Evolutionary conservation across 176 grass and related monocot species (phyloP).

Genomic region (Poa pratensis): DNA sequence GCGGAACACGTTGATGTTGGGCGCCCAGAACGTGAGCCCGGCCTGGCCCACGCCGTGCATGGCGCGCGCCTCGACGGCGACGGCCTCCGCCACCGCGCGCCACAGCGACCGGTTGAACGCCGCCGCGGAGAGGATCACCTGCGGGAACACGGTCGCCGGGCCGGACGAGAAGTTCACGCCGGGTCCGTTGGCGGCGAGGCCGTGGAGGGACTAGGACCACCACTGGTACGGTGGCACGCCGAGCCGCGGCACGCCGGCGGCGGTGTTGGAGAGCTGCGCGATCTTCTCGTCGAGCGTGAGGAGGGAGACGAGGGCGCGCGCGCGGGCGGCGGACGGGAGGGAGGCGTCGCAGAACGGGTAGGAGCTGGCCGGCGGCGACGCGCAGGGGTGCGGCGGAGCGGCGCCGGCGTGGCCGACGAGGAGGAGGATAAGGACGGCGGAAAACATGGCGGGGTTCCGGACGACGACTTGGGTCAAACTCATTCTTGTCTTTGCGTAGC

Average conservation of each 20-base stretch:
- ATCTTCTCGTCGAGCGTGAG: constrained; percentile 94
- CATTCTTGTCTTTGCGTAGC: no score
- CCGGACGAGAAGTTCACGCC: constrained; percentile 72
- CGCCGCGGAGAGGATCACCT: constrained; percentile 82
- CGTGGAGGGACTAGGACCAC: constrained; percentile 97
- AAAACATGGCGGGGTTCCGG: constrained; percentile 19
- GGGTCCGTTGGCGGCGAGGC: constrained; percentile 73
- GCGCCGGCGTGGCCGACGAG: neutral
- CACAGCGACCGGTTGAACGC: constrained; percentile 89
- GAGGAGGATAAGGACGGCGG: neutral
- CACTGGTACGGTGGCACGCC: constrained; percentile 79
- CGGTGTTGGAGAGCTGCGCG: constrained; percentile 81
- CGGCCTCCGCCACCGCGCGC: constrained; percentile 56
- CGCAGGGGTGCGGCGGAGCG: constrained; percentile 41
- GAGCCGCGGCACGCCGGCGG: constrained; percentile 69
- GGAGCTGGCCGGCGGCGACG: constrained; percentile 13
- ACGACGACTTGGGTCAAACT: constrained; percentile 34
- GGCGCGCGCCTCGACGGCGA: constrained; percentile 75
- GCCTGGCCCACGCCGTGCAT: constrained; percentile 89
- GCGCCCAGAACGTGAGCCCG: constrained; percentile 94
- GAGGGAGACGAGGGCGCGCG: constrained; percentile 65
- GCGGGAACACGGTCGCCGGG: constrained; percentile 71
- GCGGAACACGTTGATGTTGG: no score
- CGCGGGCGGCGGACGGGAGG: constrained; percentile 60
- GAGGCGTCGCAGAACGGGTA: constrained; percentile 77